Evolutionary conservation across 352 stramenopile species (phyloP), one percentile per base, ranked within the genome.

Genomic region (Lagenidium sp.): DNA sequence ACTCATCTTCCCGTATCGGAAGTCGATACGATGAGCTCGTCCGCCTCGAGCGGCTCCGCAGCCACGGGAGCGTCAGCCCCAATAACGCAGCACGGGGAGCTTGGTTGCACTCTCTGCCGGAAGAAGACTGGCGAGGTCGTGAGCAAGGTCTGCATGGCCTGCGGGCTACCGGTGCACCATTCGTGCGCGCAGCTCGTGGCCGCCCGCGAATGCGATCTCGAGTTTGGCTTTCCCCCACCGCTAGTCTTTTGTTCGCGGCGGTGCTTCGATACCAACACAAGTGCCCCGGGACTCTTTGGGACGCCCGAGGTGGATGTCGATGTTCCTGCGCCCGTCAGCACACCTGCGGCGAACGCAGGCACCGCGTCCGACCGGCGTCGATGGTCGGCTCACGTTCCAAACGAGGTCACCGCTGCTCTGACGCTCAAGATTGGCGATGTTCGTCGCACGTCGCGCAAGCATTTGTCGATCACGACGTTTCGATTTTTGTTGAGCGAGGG

Each of bases 351-450:
- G 16, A 25, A 3, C n/a, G 23, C 23, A 6, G 25, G 6, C 16
- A 19, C 12, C 4, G 15, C 7, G 8, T 32, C 15, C 2, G 23
- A 12, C 22, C 50, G 49, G 36, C 57, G 49, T 15, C 8, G 15
- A 19, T 58, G 39, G 53, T 61, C 47, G 20, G 36, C 45, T 6
- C 43, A 61, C n/a, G 47, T 86, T 26, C 75, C 78, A 2, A 79
- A 86, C 49, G 72, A 81, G 36, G 57, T 82, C 43, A 81, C 63
- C 22, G 75, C 73, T 21, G 49, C 72, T 30, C 55, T 90, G 15
- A 85, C 78, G 10, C 51, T 90, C 55, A 85, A 85, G 60, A 82
- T 90, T 50, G 78, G 78, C 15, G 78, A 84, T 20, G 66, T 82
- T 6, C 63, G 54, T 36, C 65, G 64, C 22, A 87, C 75, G 41